A percentile compares a stretch with the other conserved stretches of the same genome.
Conservation (phyloP, 768 basidiomycete genomes). For the Xerocomus potaroensis region DNA sequence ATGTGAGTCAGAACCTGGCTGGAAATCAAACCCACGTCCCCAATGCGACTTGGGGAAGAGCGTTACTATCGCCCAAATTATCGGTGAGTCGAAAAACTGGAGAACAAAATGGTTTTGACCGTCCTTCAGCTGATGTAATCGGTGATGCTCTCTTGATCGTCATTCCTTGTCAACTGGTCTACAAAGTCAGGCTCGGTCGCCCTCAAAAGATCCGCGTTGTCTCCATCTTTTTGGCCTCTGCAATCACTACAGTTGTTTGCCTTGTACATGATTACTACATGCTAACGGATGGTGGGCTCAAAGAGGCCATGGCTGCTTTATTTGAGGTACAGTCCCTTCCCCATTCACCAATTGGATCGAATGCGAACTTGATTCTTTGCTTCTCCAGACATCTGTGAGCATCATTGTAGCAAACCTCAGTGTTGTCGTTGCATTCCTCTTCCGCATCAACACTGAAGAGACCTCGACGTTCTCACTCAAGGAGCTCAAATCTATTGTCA, state of each 20-base stretch:
- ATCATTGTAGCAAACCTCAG: slow-evolving; percentile 1
- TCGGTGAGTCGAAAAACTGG: neutral
- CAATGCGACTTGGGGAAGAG: neutral
- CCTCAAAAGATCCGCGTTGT: slow-evolving; percentile 2
- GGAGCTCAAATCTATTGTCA: neutral
- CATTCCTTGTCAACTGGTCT: neutral
- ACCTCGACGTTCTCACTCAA: neutral
- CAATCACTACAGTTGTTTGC: slow-evolving; percentile 1
- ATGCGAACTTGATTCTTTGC: neutral
- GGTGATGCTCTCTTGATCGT: slow-evolving; percentile 1
- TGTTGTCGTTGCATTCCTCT: slow-evolving; percentile 1
- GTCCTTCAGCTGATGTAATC: neutral
- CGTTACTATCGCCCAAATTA: neutral
- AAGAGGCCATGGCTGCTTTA: neutral
- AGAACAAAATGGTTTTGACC: too few species aligned
- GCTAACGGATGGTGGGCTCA: neutral
- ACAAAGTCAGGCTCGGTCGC: neutral
- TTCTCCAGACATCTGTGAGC: neutral
- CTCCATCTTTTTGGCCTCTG: slow-evolving; percentile 3
- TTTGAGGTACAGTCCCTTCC: neutral
- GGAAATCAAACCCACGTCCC: neutral
- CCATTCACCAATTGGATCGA: neutral
- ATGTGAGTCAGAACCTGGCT: neutral
- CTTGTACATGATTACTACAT: neutral
- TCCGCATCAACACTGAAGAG: slow-evolving; percentile 3